These are phyloP conservation scores for Fusarium austroafricanum DNA, from an alignment of 2,329 filamentous ascomycete genomes.

Conservation along the genomic window DNA sequence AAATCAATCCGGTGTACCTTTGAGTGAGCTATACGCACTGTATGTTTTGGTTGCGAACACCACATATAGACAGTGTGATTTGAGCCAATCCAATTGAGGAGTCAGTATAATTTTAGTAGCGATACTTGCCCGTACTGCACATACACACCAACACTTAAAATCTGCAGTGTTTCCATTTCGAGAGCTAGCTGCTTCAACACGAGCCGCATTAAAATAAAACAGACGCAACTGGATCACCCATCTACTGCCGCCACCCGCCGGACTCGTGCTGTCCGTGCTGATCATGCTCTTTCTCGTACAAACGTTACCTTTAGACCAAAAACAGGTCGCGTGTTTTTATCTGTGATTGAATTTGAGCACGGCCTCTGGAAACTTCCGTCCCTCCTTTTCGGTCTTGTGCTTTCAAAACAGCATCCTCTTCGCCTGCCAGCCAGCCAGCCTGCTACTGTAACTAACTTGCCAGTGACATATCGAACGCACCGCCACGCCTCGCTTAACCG, in stretches of 20 bases:
- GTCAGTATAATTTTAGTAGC: conserved; percentile 4
- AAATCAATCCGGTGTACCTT: conserved; percentile 11
- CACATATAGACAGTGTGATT: conserved; percentile 25
- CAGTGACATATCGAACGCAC: conserved; percentile 9
- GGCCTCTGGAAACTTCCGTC: conserved; percentile 1
- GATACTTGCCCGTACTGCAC: neutral
- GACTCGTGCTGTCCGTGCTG: conserved; percentile 28
- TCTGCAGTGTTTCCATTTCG: conserved; percentile 27
- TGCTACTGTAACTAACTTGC: too few species aligned
- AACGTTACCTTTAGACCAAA: conserved; percentile 24
- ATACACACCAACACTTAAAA: conserved; percentile 3
- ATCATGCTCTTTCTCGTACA: conserved; percentile 28
- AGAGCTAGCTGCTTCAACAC: conserved; percentile 29
- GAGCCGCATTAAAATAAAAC: conserved; percentile 22
- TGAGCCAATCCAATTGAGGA: neutral
- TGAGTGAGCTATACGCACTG: conserved; percentile 18
- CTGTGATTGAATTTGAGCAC: conserved; percentile 11
- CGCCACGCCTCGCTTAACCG: conserved; percentile 29
- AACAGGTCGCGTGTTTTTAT: neutral
- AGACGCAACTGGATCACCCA: conserved; percentile 17
- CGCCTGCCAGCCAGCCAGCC: too few species aligned
- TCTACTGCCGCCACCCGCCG: conserved; percentile 20
- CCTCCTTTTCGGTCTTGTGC: conserved; percentile 5
- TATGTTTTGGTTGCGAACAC: neutral
- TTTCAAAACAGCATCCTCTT: conserved; percentile 15